Conservation (phyloP, 2,329 filamentous ascomycete species). For the Penicillium sp. region DNA sequence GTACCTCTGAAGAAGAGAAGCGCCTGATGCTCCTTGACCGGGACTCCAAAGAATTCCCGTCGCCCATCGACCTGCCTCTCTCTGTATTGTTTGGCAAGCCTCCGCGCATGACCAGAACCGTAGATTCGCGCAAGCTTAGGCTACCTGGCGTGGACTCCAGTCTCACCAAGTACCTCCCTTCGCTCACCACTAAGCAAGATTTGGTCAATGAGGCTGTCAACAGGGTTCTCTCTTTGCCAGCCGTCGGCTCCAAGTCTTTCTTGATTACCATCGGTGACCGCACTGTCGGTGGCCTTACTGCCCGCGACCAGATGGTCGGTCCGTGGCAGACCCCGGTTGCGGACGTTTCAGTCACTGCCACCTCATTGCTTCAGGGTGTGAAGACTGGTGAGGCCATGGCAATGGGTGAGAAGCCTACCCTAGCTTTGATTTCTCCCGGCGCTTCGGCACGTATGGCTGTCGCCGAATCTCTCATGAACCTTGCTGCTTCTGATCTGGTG, state of each 20-base stretch:
- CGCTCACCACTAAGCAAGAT: slow-evolving; percentile 44
- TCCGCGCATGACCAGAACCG: slow-evolving; percentile 70
- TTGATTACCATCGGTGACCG: slow-evolving; percentile 94
- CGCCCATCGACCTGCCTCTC: slow-evolving; percentile 85
- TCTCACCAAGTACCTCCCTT: slow-evolving; percentile 61
- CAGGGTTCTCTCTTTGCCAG: slow-evolving; percentile 74
- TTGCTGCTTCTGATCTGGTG: slow-evolving; percentile 71
- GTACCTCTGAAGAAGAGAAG: slow-evolving; percentile 59
- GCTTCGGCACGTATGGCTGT: slow-evolving; percentile 96
- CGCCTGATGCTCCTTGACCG: slow-evolving; percentile 75
- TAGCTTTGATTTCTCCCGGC: slow-evolving; percentile 82
- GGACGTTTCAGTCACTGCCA: slow-evolving; percentile 87
- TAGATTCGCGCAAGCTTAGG: slow-evolving; percentile 61
- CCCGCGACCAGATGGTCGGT: slow-evolving; percentile 91
- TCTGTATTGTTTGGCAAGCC: slow-evolving; percentile 80
- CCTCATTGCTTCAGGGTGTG: slow-evolving; percentile 65
- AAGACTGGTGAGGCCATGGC: slow-evolving; percentile 92
- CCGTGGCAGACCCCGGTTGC: slow-evolving; percentile 93
- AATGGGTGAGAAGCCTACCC: slow-evolving; percentile 84
- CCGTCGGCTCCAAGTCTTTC: slow-evolving; percentile 95
- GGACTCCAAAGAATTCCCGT: slow-evolving; percentile 66
- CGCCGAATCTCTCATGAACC: slow-evolving; percentile 85
- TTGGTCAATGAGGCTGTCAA: slow-evolving; percentile 65
- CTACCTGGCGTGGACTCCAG: slow-evolving; percentile 69
- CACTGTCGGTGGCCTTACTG: slow-evolving; percentile 80